phyloP scores from a whole-genome alignment of 2,329 filamentous ascomycete genomes.

The Penicillium sp. region DNA sequence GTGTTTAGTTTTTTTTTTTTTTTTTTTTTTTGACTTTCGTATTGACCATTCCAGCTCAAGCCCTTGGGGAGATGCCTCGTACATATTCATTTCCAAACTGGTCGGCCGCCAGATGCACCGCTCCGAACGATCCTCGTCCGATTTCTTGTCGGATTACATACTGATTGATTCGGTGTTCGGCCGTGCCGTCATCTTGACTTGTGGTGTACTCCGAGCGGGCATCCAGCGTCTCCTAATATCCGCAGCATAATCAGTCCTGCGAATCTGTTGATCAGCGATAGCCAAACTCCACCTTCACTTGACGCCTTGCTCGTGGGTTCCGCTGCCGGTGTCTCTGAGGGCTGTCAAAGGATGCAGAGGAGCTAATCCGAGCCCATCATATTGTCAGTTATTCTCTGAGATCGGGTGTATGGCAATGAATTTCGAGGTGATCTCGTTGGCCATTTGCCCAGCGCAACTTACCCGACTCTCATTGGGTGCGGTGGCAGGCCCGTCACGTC shows the following conservation, averaged over 20 bases:
- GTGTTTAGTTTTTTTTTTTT: neutral
- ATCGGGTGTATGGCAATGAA: neutral
- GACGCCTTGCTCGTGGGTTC: constrained; percentile 57
- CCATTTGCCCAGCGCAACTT: constrained; percentile 4
- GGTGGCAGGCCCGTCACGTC: constrained; percentile 8
- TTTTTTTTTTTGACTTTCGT: constrained; percentile 12
- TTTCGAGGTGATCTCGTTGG: neutral
- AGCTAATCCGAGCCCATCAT: constrained; percentile 10
- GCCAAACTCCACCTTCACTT: constrained; percentile 53
- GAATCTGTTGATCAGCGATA: constrained; percentile 4
- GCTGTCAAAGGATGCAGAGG: constrained; percentile 54
- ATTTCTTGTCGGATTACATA: constrained; percentile 94
- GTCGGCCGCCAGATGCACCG: constrained; percentile 85
- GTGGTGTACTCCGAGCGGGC: constrained; percentile 82
- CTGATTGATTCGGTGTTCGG: constrained; percentile 88
- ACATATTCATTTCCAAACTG: constrained; percentile 93
- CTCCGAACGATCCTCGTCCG: constrained; percentile 91
- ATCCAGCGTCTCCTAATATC: constrained; percentile 77
- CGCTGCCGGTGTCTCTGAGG: constrained; percentile 65
- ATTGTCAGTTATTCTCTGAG: neutral
- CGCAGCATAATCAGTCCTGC: constrained; percentile 13
- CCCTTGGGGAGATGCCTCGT: constrained; percentile 41
- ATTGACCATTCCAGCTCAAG: too few species aligned
- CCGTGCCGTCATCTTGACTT: constrained; percentile 75
- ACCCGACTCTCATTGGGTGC: constrained; percentile 14